These are phyloP conservation scores for Annulohypoxylon stygium DNA, from an alignment of 495 filamentous ascomycete species.

Conservation along the genomic window DNA sequence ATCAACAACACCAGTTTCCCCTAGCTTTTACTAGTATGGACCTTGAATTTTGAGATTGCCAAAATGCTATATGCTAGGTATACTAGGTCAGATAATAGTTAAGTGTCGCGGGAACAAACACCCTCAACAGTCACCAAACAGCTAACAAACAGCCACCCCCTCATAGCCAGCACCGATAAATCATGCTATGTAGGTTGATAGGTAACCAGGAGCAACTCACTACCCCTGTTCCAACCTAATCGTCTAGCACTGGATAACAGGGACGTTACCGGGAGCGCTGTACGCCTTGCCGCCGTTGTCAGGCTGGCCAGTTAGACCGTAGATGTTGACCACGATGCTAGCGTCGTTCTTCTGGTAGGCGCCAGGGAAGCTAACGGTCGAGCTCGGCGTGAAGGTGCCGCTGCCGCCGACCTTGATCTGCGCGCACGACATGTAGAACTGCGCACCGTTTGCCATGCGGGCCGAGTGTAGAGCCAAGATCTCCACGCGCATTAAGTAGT, in stretches of 20 bases:
- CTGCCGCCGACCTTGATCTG: constrained; percentile 67
- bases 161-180: constrained; percentile 5
- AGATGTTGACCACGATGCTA: constrained; percentile 68
- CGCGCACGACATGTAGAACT: constrained; percentile 69
- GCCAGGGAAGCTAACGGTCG: constrained; percentile 69
- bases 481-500: constrained; percentile 69
- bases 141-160: neutral
- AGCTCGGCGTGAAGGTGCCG: constrained; percentile 57
- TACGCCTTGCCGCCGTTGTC: constrained; percentile 63
- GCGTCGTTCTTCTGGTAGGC: constrained; percentile 65
- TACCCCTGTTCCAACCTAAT: neutral
- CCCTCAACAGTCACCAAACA: constrained; percentile 2
- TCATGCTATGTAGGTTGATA: neutral
- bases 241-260: constrained; percentile 58
- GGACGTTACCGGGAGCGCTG: constrained; percentile 58
- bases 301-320: constrained; percentile 60
- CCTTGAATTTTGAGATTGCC: too few relatives aligned
- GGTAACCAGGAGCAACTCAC: neutral
- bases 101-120: constrained; percentile 6
- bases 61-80: neutral
- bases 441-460: constrained; percentile 58
- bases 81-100: neutral
- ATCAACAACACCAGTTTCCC: too few relatives aligned
- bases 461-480: constrained; percentile 67
- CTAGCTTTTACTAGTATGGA: too few relatives aligned